Conservation (phyloP, 1,284 basidiomycete genomes). For the Ceratorhiza oryzae-sativae region DNA sequence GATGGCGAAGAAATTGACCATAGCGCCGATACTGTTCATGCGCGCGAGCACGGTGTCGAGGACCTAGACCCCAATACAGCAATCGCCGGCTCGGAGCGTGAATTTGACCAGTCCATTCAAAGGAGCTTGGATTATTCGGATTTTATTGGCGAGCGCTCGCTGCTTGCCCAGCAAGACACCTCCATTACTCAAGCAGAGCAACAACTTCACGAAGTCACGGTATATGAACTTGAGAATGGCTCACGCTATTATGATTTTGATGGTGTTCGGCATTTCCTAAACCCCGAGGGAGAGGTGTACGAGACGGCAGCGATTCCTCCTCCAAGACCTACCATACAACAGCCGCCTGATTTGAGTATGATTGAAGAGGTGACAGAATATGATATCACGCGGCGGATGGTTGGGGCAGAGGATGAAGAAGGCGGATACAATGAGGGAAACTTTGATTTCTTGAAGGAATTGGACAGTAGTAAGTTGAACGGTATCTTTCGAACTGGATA, state of each 20-base stretch:
- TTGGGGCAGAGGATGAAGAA: slow-evolving; percentile 1
- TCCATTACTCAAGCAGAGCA: slow-evolving; percentile 12
- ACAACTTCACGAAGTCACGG: slow-evolving; percentile 24
- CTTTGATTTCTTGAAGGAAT: slow-evolving; percentile 16
- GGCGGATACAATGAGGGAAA: not conserved
- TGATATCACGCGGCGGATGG: slow-evolving; percentile 24
- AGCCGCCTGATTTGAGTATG: slow-evolving; percentile 19
- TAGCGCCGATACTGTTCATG: slow-evolving; percentile 24
- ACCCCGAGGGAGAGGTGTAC: slow-evolving; percentile 31
- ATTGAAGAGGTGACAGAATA: slow-evolving; percentile 32
- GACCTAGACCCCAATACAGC: not conserved
- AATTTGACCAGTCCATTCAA: slow-evolving; percentile 27
- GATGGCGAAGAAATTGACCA: slow-evolving; percentile 16
- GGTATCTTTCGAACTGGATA: too few species aligned
- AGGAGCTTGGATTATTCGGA: slow-evolving; percentile 33
- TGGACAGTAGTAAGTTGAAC: slow-evolving; percentile 25
- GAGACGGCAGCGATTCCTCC: slow-evolving; percentile 27
- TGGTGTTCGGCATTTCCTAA: slow-evolving; percentile 22
- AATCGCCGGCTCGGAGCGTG: not conserved
- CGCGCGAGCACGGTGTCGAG: slow-evolving; percentile 3
- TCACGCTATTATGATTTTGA: slow-evolving; percentile 30
- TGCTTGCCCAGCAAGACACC: slow-evolving; percentile 8
- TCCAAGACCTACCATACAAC: slow-evolving; percentile 24
- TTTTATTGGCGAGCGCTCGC: slow-evolving; percentile 28
- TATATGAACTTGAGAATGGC: slow-evolving; percentile 32